phyloP scores from a whole-genome alignment of 768 basidiomycete genomes.

The Phylloporus scabripes region DNA sequence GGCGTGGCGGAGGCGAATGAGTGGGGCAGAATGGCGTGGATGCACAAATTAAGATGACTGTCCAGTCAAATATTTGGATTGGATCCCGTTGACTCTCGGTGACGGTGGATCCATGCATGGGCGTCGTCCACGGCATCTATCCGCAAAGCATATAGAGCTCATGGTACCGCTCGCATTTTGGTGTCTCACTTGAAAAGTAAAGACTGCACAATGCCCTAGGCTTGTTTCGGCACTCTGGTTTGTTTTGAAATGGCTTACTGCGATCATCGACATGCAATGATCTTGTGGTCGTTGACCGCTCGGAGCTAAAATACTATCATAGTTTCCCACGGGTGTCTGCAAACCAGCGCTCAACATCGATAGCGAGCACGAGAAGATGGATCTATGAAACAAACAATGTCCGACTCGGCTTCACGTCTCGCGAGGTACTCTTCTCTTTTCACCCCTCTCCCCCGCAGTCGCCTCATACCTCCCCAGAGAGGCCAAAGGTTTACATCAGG shows the following conservation, averaged over 20 bases:
- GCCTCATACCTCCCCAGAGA: conserved; percentile 46
- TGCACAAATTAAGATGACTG: no score
- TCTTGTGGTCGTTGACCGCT: background rate
- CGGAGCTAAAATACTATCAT: background rate
- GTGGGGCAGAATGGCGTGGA: no score
- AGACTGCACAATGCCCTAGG: background rate
- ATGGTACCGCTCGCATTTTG: no score
- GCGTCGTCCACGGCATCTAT: background rate
- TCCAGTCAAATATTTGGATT: no score
- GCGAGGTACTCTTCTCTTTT: conserved; percentile 26
- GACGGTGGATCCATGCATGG: no score
- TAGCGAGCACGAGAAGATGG: conserved; percentile 21
- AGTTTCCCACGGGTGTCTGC: conserved; percentile 21
- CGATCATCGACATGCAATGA: no score
- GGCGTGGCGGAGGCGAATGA: background rate
- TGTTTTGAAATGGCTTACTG: background rate
- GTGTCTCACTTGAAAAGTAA: background rate
- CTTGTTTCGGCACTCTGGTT: background rate
- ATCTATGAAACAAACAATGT: conserved; percentile 30
- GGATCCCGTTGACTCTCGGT: no score
- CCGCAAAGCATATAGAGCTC: no score
- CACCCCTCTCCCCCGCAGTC: background rate
- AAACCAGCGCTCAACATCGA: conserved; percentile 10
- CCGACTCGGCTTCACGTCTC: conserved; percentile 37
- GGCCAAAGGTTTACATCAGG: conserved; percentile 69